phyloP scores from a whole-genome alignment of 75 land plant genomes.

The Cryptomeria japonica region DNA sequence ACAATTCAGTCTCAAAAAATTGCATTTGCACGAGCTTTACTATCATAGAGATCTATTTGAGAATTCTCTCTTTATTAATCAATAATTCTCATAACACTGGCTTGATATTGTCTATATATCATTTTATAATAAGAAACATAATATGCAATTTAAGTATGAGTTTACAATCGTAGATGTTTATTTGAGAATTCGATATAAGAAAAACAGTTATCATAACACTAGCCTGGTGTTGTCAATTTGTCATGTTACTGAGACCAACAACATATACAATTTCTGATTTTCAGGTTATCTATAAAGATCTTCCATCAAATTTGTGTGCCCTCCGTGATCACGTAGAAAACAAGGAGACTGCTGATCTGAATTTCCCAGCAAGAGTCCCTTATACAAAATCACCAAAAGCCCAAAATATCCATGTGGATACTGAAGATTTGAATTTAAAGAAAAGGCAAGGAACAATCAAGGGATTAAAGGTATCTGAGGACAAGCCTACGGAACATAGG shows the following conservation, averaged over 20 bases:
- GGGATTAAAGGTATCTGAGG: constrained; percentile 1
- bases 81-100: background rate
- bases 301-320: constrained; percentile 95
- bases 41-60: background rate
- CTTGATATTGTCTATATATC: background rate
- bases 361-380: background rate
- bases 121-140: background rate
- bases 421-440: background rate
- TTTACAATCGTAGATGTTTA: background rate
- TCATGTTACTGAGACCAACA: constrained; percentile 3
- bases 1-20: background rate
- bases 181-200: background rate
- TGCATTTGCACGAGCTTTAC: background rate
- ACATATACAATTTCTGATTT: constrained; percentile 4
- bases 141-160: constrained; percentile 2
- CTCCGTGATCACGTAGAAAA: constrained; percentile 87
- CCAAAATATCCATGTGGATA: background rate
- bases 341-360: constrained; percentile 10
- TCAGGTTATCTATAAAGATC: constrained; percentile 96
- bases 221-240: background rate
- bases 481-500: constrained; percentile 29
- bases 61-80: background rate
- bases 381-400: background rate
- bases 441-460: background rate
- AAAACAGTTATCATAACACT: background rate